A percentile compares a stretch with the other conserved stretches of the same genome.
phyloP scores from a whole-genome alignment of 495 filamentous ascomycete species.

The Aspergillus wentii region DNA sequence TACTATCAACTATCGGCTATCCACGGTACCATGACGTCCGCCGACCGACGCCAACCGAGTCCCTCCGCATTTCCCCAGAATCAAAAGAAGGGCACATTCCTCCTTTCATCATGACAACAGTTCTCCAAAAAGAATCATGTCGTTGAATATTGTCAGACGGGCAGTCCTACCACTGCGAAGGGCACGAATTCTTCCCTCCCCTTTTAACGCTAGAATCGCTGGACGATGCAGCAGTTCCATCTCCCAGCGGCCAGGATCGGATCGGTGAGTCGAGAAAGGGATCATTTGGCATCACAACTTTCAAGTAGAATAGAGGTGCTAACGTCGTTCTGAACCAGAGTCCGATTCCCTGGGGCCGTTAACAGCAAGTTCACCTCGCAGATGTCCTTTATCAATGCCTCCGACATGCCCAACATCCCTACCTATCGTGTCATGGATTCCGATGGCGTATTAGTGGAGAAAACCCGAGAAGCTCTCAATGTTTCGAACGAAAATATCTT shows the following conservation, averaged over 20 bases:
- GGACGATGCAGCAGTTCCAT: conserved; percentile 53
- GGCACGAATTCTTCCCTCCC: no score
- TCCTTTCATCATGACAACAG: not conserved
- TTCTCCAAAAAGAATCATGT: conserved; percentile 17
- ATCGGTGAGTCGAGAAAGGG: conserved; percentile 53
- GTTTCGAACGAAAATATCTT: conserved; percentile 64
- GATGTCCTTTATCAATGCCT: conserved; percentile 70
- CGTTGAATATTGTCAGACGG: conserved; percentile 13
- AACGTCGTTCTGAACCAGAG: conserved; percentile 32
- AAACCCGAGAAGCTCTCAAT: conserved; percentile 52
- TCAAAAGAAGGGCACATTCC: not conserved
- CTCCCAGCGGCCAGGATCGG: conserved; percentile 67
- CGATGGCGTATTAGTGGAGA: conserved; percentile 73
- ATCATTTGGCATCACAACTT: not conserved
- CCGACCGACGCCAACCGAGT: conserved; percentile 33
- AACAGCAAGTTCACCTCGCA: conserved; percentile 84
- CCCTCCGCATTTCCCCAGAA: conserved; percentile 29
- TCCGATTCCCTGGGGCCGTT: conserved; percentile 92
- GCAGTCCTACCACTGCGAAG: no score
- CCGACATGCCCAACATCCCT: conserved; percentile 61
- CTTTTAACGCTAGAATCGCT: conserved; percentile 1
- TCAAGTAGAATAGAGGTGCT: not conserved
- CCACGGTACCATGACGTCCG: conserved; percentile 18
- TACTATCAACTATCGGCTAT: no score
- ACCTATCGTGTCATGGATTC: conserved; percentile 87